phyloP scores from a whole-genome alignment of 345 rosid species.

The Pugionium cornutum region DNA sequence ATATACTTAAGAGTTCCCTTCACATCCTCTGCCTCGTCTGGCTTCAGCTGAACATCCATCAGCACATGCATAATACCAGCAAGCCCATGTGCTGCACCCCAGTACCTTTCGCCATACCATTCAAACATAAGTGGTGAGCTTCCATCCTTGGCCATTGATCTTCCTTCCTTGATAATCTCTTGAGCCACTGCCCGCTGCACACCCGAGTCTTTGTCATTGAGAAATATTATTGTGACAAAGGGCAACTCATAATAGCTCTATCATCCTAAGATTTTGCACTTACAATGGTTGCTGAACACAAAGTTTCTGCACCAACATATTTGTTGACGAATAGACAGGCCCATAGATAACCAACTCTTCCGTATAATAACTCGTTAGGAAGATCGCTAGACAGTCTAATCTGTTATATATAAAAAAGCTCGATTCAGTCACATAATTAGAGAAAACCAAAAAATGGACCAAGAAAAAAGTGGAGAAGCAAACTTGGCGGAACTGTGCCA shows the following conservation, averaged over 20 bases:
- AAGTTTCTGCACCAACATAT: conserved; percentile 51
- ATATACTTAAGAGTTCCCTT: conserved; percentile 56
- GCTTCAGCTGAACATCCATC: conserved; percentile 62
- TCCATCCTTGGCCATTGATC: conserved; percentile 43
- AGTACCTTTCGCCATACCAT: conserved; percentile 67
- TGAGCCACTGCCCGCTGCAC: conserved; percentile 50
- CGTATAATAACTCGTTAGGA: conserved; percentile 62
- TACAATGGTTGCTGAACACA: conserved; percentile 50
- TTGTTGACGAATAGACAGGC: conserved; percentile 59
- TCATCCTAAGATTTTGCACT: conserved; percentile 21
- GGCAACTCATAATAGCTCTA: background rate
- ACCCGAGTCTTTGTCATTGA: conserved; percentile 22
- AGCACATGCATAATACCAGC: conserved; percentile 68
- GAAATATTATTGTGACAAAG: background rate
- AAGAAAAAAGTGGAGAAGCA: conserved; percentile 8
- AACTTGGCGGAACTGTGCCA: conserved; percentile 54
- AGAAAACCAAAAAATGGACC: background rate
- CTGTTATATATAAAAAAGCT: conserved; percentile 32
- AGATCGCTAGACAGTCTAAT: conserved; percentile 51
- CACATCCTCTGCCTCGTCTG: conserved; percentile 63
- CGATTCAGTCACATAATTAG: background rate
- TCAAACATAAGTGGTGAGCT: conserved; percentile 64
- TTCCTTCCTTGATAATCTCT: conserved; percentile 55
- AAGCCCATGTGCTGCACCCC: conserved; percentile 84
- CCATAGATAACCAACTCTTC: conserved; percentile 68